Conservation (phyloP, 371 early-diverging fungal species). For the Rhizopus arrhizus region DNA sequence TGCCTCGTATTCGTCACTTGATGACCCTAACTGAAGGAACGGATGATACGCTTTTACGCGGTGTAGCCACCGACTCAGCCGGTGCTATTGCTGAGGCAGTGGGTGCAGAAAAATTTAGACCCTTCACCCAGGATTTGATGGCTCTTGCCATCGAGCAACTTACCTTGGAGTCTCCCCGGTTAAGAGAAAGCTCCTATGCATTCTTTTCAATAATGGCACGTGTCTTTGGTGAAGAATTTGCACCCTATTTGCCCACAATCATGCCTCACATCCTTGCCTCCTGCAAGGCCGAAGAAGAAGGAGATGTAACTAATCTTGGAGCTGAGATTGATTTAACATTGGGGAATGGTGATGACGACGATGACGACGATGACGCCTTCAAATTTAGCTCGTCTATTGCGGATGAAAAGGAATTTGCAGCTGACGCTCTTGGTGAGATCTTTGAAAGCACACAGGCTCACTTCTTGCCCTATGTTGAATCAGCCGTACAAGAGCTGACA, state of each 20-base stretch:
- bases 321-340: constrained; percentile 53
- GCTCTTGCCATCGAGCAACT: constrained; percentile 78
- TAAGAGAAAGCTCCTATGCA: constrained; percentile 84
- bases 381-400: constrained; percentile 82
- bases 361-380: constrained; percentile 62
- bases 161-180: constrained; percentile 67
- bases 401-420: constrained; percentile 91
- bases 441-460: constrained; percentile 75
- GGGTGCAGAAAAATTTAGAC: constrained; percentile 80
- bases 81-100: constrained; percentile 87
- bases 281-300: constrained; percentile 74
- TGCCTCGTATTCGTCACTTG: constrained; percentile 68
- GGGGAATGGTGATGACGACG: constrained; percentile 46
- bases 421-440: constrained; percentile 83
- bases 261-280: constrained; percentile 77
- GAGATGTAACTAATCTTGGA: constrained; percentile 45
- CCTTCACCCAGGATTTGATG: constrained; percentile 75
- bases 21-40: constrained; percentile 71
- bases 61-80: constrained; percentile 85
- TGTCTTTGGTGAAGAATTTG: constrained; percentile 83
- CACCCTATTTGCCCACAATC: constrained; percentile 72
- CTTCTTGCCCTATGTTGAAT: constrained; percentile 86
- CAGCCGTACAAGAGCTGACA: constrained; percentile 64
- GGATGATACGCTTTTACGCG: constrained; percentile 77
- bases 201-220: constrained; percentile 85